Percentiles rank a stretch among this genome's conserved stretches.
These are phyloP conservation scores for Pseudogymnoascus pannorum DNA, from an alignment of 2,329 filamentous ascomycete genomes.

Conservation along the genomic window DNA sequence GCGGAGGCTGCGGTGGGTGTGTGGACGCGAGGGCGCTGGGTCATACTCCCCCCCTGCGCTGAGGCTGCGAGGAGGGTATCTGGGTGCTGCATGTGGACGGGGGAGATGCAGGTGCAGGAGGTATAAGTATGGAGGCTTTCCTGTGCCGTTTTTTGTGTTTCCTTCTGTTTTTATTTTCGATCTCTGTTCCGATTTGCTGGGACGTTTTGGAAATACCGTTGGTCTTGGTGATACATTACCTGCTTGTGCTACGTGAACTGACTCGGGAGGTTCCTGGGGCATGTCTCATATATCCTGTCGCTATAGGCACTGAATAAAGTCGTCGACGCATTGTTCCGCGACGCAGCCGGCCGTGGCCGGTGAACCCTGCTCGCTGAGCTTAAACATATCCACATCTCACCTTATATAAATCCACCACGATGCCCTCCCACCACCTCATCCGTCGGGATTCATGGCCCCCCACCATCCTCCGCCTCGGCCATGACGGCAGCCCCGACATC, in stretches of 20 bases:
- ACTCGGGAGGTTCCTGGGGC: neutral
- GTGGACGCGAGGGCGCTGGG: neutral
- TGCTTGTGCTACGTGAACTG: neutral
- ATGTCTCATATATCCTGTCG: neutral
- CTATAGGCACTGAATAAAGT: neutral
- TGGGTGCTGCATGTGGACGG: neutral
- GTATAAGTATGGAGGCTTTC: neutral
- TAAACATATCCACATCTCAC: neutral
- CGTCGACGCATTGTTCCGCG: neutral
- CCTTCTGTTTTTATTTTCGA: neutral
- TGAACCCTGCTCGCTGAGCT: neutral
- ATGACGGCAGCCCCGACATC: neutral
- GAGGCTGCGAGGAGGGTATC: neutral
- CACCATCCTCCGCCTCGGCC: constrained; percentile 24
- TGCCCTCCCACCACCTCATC: constrained; percentile 26
- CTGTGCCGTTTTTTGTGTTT: neutral
- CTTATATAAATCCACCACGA: constrained; percentile 10
- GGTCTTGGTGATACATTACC: neutral
- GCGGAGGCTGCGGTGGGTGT: neutral
- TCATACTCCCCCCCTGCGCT: neutral
- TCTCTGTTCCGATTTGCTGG: neutral
- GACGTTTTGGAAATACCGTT: neutral
- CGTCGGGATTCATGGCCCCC: constrained; percentile 30
- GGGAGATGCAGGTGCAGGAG: neutral
- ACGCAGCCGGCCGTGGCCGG: neutral